Percentiles rank a stretch among this genome's conserved stretches.
phyloP scores from a whole-genome alignment of 352 stramenopile genomes.

The Paralagenidium karlingii region DNA sequence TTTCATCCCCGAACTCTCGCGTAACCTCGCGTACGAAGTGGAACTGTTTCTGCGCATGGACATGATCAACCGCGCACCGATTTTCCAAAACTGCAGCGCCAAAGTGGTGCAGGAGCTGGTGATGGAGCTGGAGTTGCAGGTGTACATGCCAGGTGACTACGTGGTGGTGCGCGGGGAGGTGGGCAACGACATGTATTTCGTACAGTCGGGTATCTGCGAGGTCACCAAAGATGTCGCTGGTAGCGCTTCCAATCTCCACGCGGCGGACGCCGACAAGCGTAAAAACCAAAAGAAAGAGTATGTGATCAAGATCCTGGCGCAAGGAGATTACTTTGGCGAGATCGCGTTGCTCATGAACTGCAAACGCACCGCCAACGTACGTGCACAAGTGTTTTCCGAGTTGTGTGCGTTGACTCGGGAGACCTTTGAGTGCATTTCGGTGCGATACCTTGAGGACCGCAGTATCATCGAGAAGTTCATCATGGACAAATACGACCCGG shows the following conservation, averaged over 20 bases:
- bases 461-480: constrained; percentile 78
- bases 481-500: constrained; percentile 72
- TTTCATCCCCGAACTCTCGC: constrained; percentile 68
- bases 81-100: constrained; percentile 69
- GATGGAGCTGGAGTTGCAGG: constrained; percentile 66
- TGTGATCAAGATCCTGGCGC: constrained; percentile 48
- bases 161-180: constrained; percentile 70
- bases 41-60: constrained; percentile 74
- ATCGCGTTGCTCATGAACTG: constrained; percentile 77
- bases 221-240: constrained; percentile 54
- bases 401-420: constrained; percentile 62
- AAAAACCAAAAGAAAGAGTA: constrained; percentile 22
- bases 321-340: constrained; percentile 75
- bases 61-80: constrained; percentile 79
- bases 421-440: constrained; percentile 62
- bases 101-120: constrained; percentile 79
- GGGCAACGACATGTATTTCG: constrained; percentile 84
- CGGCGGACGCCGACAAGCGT: background rate
- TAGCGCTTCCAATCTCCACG: constrained; percentile 4
- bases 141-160: constrained; percentile 81
- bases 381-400: constrained; percentile 55
- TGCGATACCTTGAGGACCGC: constrained; percentile 62
- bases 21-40: constrained; percentile 74
- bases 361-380: constrained; percentile 70
- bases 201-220: constrained; percentile 63